Evolutionary conservation across 768 basidiomycete species (phyloP).

Genomic region (Mycena polygramma): DNA sequence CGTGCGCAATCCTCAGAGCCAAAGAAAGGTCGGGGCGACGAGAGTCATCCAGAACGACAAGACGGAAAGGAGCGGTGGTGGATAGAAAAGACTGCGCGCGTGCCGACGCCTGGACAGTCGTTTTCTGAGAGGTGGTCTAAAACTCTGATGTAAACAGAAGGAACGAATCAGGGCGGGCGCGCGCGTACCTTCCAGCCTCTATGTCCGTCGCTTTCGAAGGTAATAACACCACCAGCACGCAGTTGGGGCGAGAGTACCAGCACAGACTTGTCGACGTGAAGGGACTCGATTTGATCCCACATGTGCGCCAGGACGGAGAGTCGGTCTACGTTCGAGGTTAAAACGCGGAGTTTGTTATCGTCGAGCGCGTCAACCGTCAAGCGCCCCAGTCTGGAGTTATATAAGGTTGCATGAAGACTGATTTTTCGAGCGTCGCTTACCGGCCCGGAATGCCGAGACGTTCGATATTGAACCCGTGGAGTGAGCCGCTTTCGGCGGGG

Average conservation of each 20-base stretch:
- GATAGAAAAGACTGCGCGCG: slow-evolving; percentile 78
- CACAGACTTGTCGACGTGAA: slow-evolving; percentile 37
- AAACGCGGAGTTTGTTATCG: slow-evolving; percentile 37
- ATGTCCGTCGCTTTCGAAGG: slow-evolving; percentile 31
- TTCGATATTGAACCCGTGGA: slow-evolving; percentile 79
- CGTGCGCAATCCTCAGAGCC: slow-evolving; percentile 77
- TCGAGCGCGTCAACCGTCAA: slow-evolving; percentile 46
- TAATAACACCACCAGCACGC: slow-evolving; percentile 16
- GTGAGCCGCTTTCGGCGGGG: slow-evolving; percentile 76
- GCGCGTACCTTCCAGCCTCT: slow-evolving; percentile 37
- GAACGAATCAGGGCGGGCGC: not conserved
- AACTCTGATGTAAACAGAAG: slow-evolving; percentile 24
- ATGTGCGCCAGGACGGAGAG: slow-evolving; percentile 45
- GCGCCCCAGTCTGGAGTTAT: slow-evolving; percentile 51
- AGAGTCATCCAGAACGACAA: slow-evolving; percentile 64
- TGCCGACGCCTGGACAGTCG: slow-evolving; percentile 53
- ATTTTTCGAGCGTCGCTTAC: too few species aligned
- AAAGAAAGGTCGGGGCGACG: slow-evolving; percentile 57
- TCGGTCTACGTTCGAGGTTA: slow-evolving; percentile 47
- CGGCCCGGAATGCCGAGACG: slow-evolving; percentile 74
- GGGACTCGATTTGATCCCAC: slow-evolving; percentile 29
- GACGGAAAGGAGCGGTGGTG: slow-evolving; percentile 62
- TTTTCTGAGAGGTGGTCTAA: not conserved
- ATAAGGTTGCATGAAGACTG: too few species aligned
- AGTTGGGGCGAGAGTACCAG: slow-evolving; percentile 26